These are phyloP conservation scores for Athelia psychrophila DNA, from an alignment of 1,284 basidiomycete genomes.

Conservation along the genomic window DNA sequence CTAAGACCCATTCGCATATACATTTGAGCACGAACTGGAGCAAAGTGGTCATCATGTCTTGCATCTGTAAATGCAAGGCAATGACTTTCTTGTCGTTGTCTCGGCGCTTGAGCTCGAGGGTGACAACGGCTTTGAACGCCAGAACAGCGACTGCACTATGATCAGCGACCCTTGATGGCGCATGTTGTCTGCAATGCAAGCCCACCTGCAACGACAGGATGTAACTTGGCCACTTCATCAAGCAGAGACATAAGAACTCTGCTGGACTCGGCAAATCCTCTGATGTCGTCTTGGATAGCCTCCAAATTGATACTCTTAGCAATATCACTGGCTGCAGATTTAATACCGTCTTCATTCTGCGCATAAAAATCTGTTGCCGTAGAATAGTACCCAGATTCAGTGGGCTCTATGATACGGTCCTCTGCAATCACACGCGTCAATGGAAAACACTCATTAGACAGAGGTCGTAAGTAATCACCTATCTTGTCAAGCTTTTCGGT, in stretches of 20 bases:
- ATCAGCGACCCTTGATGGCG: not conserved
- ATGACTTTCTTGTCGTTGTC: slow-evolving; percentile 42
- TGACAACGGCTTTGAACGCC: slow-evolving; percentile 41
- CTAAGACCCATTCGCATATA: not conserved
- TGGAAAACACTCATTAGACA: too few relatives aligned
- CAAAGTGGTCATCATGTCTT: slow-evolving; percentile 39
- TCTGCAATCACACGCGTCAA: not conserved
- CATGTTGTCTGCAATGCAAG: too few relatives aligned
- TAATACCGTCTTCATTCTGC: not conserved
- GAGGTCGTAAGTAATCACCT: too few relatives aligned
- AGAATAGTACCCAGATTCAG: not conserved
- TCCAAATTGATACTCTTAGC: slow-evolving; percentile 4
- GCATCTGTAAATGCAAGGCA: slow-evolving; percentile 39
- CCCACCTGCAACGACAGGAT: slow-evolving; percentile 27
- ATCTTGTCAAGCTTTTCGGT: too few relatives aligned
- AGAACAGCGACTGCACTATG: slow-evolving; percentile 33
- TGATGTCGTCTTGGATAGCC: slow-evolving; percentile 16
- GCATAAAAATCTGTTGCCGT: not conserved
- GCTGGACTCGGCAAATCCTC: slow-evolving; percentile 16
- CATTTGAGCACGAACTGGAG: slow-evolving; percentile 30
- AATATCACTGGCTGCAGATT: not conserved
- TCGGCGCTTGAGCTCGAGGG: slow-evolving; percentile 35
- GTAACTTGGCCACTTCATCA: slow-evolving; percentile 18
- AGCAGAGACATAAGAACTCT: slow-evolving; percentile 21
- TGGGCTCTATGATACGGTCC: not conserved